Evolutionary conservation across 352 stramenopile species (phyloP).

Genomic region (Blastocystis hominis): DNA sequence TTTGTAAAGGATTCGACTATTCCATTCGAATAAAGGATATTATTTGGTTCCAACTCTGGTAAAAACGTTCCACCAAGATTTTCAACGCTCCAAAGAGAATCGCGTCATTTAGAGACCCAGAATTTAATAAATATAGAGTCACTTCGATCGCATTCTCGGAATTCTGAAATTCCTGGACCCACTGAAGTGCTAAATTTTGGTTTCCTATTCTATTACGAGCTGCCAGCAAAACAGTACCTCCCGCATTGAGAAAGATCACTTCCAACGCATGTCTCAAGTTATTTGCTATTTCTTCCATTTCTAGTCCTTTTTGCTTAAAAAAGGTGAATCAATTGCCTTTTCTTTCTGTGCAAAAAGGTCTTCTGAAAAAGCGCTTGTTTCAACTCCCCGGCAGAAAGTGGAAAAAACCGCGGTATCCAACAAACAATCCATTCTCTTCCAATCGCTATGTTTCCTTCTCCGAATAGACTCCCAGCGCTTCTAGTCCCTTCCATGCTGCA

Average conservation of each 20-base stretch:
- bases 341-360: neutral
- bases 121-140: neutral
- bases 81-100: slow-evolving; percentile 49
- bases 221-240: neutral
- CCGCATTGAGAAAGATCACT: slow-evolving; percentile 33
- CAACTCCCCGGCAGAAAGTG: neutral
- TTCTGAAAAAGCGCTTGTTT: neutral
- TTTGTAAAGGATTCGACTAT: neutral
- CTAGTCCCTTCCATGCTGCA: slow-evolving; percentile 18
- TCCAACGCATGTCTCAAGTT: slow-evolving; percentile 13
- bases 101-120: neutral
- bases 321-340: neutral
- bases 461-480: neutral
- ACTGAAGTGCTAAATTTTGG: slow-evolving; percentile 50
- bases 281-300: slow-evolving; percentile 37
- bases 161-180: slow-evolving; percentile 38
- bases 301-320: neutral
- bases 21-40: slow-evolving; percentile 13
- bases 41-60: neutral
- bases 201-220: neutral
- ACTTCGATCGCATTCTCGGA: slow-evolving; percentile 13
- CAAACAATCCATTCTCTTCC: slow-evolving; percentile 10
- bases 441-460: neutral
- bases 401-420: neutral
- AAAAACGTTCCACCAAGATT: slow-evolving; percentile 16